phyloP scores from a whole-genome alignment of 192 early-diverging fungal genomes.

The Podila verticillata region DNA sequence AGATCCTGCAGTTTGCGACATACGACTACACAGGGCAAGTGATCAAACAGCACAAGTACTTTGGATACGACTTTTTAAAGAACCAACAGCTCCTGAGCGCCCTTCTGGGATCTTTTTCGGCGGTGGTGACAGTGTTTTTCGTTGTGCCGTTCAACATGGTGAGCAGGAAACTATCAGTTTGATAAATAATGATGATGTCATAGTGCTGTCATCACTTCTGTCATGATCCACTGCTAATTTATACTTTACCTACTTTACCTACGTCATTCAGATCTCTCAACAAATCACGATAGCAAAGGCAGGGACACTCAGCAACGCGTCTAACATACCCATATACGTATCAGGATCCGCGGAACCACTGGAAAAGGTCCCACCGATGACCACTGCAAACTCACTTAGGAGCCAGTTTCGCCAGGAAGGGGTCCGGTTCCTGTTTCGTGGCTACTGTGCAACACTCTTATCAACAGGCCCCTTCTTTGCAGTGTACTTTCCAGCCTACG shows the following conservation, averaged over 20 bases:
- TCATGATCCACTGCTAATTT: no score
- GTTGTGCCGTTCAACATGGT: constrained; percentile 50
- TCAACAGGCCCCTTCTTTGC: constrained; percentile 44
- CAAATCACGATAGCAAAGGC: constrained; percentile 41
- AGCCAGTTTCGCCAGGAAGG: constrained; percentile 37
- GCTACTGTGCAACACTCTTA: constrained; percentile 41
- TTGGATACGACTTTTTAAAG: constrained; percentile 22
- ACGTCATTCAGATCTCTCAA: constrained; percentile 25
- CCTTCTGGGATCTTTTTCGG: constrained; percentile 37
- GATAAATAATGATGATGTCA: background rate
- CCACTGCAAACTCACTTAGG: constrained; percentile 22
- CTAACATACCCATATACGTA: constrained; percentile 28
- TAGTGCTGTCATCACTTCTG: constrained; percentile 4
- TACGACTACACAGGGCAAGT: constrained; percentile 38
- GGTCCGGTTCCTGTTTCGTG: constrained; percentile 35
- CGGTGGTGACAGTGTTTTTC: constrained; percentile 35
- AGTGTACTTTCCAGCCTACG: constrained; percentile 41
- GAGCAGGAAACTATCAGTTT: background rate
- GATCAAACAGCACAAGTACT: constrained; percentile 26
- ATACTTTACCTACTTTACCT: background rate
- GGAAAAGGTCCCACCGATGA: constrained; percentile 19
- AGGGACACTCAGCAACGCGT: constrained; percentile 29
- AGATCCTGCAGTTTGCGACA: constrained; percentile 50
- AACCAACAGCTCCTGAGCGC: constrained; percentile 20
- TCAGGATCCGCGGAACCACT: constrained; percentile 25